Evolutionary conservation across 768 basidiomycete genomes (phyloP), one percentile per base, ranked within the genome.

Genomic region (Auriscalpium orientale): DNA sequence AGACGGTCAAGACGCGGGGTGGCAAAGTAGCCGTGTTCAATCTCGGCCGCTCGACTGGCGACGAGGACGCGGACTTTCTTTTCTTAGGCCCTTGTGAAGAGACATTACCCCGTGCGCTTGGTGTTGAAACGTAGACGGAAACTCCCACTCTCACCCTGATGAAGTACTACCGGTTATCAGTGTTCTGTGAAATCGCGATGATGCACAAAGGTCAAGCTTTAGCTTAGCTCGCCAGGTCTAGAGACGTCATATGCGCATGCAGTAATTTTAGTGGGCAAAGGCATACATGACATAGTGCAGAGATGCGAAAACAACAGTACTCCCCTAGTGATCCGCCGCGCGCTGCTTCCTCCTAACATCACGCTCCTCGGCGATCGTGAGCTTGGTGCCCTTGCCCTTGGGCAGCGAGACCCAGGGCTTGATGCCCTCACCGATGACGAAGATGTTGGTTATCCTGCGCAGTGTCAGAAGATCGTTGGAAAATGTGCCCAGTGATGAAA

Each of bases 341-440:
- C 83, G 82, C 69, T 76, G 76, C 78, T 84, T 89, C 79, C 95
- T 86, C 80, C 87, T 84, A 71, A 84, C 79, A 76, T 97, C 95
- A 66, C 95, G 82, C 81, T 98, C 91, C 81, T 95, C 92, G 15
- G 95, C 84, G 69, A 98, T 98, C 59, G 93, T 93, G 66, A 97
- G 89, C 74, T 98, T 97, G 71, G 84, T 89, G 77, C 95, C 95
- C 82, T 95, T 95, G 75, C 94, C 94, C 78, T 89, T 93, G 61
- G 95, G 95, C 69, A 98, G 76, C 44, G 95, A 98, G 76, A 98
- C 82, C 87, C 93, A 94, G 47, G 97, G 85, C 82, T 98, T 99
- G 71, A 68, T 77, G 54, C 94, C 94, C 77, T 97, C 89, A 61
- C 97, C 97, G 60, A 98, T 91, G 67, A 99, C 88, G 76, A 98